Conservation (phyloP, 2,329 filamentous ascomycete species). For the Alternaria panax region DNA sequence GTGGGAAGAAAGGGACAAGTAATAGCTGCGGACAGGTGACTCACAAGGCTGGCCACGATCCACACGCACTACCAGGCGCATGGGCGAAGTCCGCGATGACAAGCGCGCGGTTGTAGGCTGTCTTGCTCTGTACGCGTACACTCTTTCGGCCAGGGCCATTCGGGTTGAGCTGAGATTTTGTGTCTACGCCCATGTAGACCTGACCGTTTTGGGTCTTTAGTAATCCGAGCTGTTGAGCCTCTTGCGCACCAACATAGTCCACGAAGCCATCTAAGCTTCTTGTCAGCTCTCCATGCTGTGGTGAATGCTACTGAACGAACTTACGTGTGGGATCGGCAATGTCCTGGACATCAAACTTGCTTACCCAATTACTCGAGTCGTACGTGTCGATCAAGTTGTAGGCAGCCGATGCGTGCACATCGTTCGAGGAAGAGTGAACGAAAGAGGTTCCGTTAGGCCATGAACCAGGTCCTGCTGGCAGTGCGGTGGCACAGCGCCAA, state of each 20-base stretch:
- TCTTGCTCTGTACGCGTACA: conserved; percentile 48
- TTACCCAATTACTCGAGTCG: conserved; percentile 49
- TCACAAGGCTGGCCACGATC: conserved; percentile 51
- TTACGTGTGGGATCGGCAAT: conserved; percentile 48
- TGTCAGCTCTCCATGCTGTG: neutral
- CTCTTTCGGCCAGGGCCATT: conserved; percentile 47
- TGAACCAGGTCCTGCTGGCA: conserved; percentile 31
- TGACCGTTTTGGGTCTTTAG: conserved; percentile 43
- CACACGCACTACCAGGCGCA: conserved; percentile 49
- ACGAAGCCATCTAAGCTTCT: conserved; percentile 45
- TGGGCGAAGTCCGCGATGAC: conserved; percentile 52
- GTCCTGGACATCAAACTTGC: conserved; percentile 47
- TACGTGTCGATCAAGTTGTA: conserved; percentile 47
- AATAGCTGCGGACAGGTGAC: no score
- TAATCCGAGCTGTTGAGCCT: conserved; percentile 45
- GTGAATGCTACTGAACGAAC: conserved; percentile 1
- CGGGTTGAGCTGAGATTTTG: conserved; percentile 36
- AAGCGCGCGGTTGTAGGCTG: conserved; percentile 46
- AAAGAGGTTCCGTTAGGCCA: conserved; percentile 34
- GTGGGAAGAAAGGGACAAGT: neutral
- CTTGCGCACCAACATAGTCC: conserved; percentile 44
- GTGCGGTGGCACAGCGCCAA: conserved; percentile 29
- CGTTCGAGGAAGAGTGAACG: conserved; percentile 12
- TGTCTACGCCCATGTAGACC: conserved; percentile 52
- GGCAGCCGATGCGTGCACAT: conserved; percentile 23